Evolutionary conservation across 768 basidiomycete species (phyloP), one percentile per base, ranked within the genome.

Genomic region (Auricularia sp.): DNA sequence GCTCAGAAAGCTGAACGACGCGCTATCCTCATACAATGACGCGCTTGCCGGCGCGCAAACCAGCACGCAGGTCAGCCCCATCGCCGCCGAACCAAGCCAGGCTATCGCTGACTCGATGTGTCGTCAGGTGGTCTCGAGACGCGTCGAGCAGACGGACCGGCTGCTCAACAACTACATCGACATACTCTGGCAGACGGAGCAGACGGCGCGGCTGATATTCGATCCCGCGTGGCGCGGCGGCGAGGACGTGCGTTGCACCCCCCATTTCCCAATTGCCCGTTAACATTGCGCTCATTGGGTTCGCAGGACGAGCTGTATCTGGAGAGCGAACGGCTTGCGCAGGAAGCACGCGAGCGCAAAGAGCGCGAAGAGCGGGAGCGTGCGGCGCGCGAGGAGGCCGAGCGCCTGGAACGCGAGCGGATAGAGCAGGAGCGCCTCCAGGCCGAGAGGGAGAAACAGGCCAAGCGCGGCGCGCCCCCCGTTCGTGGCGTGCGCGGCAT

Each of bases 221-320:
- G 90, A 92, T 71, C 87, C 90, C 66, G 76, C 82, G 65, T 92
- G 88, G 88, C 76, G 82, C 63, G 90, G 90, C 2, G 88, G 85
- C 45, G 87, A 88, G 67, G 83, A 79, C 54, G 90, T 90, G 71
- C 76, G 84, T 77, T 24, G 6, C 29, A 59, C 8, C 39, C 39
- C 2, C 56, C 47, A 35, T 29, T 29, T 29, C 29, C 29, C 29
- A 29, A 29, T 2, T 29, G 29, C 29, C 29, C 29, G 29, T 2
- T 29, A 29, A 29, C 29, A 29, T 29, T 29, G 2, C 8, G 62
- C 36, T 13, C 56, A 16, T 47, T 29, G 24, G 8, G 62, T 37
- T 37, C 44, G 34, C 64, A 91, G 89, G 89, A 92, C 62, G 85
- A 87, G 66, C 80, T 78, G 45, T 66, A 71, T 4, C 65, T 90